Base-by-base conservation (phyloP, 1,284 basidiomycete genomes). In the Ustilago xerochloae region DNA sequence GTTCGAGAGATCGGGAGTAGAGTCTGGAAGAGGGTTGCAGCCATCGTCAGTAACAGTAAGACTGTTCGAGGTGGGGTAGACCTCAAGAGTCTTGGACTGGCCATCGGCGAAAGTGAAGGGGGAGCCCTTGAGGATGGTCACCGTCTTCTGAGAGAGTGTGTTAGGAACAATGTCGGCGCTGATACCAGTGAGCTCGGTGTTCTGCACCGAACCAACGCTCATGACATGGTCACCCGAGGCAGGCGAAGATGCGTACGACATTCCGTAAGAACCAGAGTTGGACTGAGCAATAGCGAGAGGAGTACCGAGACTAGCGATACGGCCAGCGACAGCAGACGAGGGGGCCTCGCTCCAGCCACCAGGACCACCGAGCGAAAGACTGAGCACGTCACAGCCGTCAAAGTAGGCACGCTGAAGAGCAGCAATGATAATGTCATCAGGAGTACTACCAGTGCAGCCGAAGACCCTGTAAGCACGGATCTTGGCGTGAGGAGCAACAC, bases 351-450 rank as follows among this genome's bases (percentile, higher is more conserved):
- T 52, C 67, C 67, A 77, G 3, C 78, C 78, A 51, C 68, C 63
- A 15, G 72, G 57, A 20, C 88, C 88, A 35, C 90, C 90, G 16
- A 91, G 83, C 13, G 89, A 90, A 58, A 91, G 85, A 5, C 89
- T 89, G 64, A 91, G 84, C 55, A 91, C 87, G 78, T 91, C 88
- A 48, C 69, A 71, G 33, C 80, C 80, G 51, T 81, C 80, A 35
- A 72, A 77, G 57, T 63, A 80, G 15, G 77, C 80, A 22, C 66
- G 58, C 73, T 86, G 62, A n/a, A 57, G 47, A 43, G 61, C 86
- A 45, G 84, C 77, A 41, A 86, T 81, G 63, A 87, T 79, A 61
- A 86, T 86, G 71, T 86, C 85, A 16, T 83, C 70, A 35, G 72
- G 35, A 28, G 65, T 81, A 9, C 78, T 77, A 24, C 85, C 85